Conservation (phyloP, 2,329 filamentous ascomycete genomes). For the Helotiales sp. region DNA sequence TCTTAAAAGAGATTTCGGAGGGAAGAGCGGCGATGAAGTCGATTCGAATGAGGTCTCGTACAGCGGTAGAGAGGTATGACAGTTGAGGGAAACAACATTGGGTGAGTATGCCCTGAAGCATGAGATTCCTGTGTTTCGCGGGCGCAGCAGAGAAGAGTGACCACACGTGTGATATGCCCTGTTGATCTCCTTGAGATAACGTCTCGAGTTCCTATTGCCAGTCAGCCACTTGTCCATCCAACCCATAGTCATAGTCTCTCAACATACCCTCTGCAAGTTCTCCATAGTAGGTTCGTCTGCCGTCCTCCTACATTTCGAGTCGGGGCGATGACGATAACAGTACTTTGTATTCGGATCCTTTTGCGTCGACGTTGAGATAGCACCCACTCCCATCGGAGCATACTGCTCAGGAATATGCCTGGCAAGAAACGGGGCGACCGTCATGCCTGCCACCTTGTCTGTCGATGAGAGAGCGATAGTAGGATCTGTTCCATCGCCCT, state of each 20-base stretch:
- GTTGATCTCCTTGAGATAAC: constrained; percentile 83
- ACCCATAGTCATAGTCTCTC: not conserved
- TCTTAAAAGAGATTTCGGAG: constrained; percentile 89
- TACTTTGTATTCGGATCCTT: constrained; percentile 80
- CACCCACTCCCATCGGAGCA: constrained; percentile 68
- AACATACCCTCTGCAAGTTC: constrained; percentile 80
- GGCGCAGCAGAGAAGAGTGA: constrained; percentile 96
- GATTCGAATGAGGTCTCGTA: constrained; percentile 95
- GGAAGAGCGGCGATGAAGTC: constrained; percentile 92
- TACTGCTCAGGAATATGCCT: constrained; percentile 91
- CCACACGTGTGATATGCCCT: constrained; percentile 97
- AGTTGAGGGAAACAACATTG: constrained; percentile 98
- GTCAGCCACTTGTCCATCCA: constrained; percentile 18
- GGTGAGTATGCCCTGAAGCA: constrained; percentile 94
- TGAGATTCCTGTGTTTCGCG: constrained; percentile 89
- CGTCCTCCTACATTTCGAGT: constrained; percentile 89
- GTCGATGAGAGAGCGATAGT: constrained; percentile 39
- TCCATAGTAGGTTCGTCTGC: constrained; percentile 97
- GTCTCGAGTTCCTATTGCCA: constrained; percentile 73
- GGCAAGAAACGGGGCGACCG: constrained; percentile 73
- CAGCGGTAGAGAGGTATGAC: constrained; percentile 86
- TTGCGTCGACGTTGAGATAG: constrained; percentile 47
- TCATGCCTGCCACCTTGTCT: constrained; percentile 39
- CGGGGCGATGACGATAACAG: constrained; percentile 93
- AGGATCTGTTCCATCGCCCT: constrained; percentile 25